These are phyloP conservation scores for Lindgomyces ingoldianus DNA, from an alignment of 495 filamentous ascomycete genomes.

Conservation along the genomic window DNA sequence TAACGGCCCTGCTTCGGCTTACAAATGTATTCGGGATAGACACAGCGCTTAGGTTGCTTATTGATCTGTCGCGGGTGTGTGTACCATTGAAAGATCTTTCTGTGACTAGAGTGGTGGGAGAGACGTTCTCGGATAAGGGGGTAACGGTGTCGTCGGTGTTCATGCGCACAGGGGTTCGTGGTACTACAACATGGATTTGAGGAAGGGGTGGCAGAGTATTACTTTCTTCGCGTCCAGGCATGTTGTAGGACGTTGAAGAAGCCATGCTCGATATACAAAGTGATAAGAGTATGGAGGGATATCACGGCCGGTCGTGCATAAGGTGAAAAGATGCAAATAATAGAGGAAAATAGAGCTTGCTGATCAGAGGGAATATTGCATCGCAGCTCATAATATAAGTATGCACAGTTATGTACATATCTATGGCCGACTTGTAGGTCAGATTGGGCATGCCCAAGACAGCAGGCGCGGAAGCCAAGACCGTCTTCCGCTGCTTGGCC, in stretches of 20 bases:
- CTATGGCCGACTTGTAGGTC: too few relatives aligned
- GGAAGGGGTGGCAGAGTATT: constrained; percentile 12
- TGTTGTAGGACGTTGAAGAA: constrained; percentile 1
- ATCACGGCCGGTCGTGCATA: too few relatives aligned
- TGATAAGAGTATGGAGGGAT: neutral
- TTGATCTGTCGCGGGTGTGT: constrained; percentile 17
- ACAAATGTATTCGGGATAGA: neutral
- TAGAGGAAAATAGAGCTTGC: too few relatives aligned
- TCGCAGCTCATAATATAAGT: too few relatives aligned
- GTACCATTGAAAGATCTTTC: constrained; percentile 10
- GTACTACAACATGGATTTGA: constrained; percentile 26
- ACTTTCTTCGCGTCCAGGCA: neutral
- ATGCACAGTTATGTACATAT: too few relatives aligned
- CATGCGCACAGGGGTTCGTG: constrained; percentile 10
- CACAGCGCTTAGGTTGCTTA: neutral
- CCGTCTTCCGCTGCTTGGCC: constrained; percentile 20
- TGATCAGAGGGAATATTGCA: too few relatives aligned
- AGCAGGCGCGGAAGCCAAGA: constrained; percentile 15
- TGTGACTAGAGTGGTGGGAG: constrained; percentile 21
- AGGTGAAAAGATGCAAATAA: too few relatives aligned
- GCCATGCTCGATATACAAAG: constrained; percentile 26
- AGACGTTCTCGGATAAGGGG: constrained; percentile 6
- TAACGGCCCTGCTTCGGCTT: constrained; percentile 17
- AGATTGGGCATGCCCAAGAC: neutral
- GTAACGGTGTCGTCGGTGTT: constrained; percentile 20